Evolutionary conservation across 805 yeast genomes (phyloP).

Genomic region (Alloascoidea africana): DNA sequence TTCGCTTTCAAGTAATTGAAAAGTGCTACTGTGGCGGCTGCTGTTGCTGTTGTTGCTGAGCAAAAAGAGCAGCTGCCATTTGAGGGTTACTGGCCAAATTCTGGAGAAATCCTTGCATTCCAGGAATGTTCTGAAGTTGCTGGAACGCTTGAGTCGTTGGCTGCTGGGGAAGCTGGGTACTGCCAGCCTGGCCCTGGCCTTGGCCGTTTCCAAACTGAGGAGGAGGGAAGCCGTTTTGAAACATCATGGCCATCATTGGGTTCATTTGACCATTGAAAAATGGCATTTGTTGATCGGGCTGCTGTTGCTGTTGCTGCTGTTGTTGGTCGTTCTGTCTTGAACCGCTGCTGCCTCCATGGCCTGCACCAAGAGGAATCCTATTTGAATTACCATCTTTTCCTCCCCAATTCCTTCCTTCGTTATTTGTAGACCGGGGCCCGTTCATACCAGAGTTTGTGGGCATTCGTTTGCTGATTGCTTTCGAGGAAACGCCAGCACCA

Average conservation of each 20-base stretch:
- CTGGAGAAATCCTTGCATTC: conserved; percentile 1
- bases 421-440: conserved; percentile 61
- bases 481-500: conserved; percentile 86
- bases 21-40: conserved; percentile 3
- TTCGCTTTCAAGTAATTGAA: no score
- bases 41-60: conserved; percentile 11
- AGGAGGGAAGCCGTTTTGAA: not conserved
- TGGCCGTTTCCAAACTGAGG: no score
- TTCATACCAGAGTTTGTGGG: conserved; percentile 78
- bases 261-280: not conserved
- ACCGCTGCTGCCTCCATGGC: conserved; percentile 1
- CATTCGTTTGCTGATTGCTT: conserved; percentile 83
- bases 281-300: conserved; percentile 4
- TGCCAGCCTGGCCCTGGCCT: not conserved
- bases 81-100: conserved; percentile 6
- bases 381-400: conserved; percentile 4
- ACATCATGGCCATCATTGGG: not conserved
- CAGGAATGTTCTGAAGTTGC: not conserved
- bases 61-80: conserved; percentile 8
- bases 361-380: conserved; percentile 4
- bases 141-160: not conserved
- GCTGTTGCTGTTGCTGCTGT: conserved; percentile 6
- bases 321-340: conserved; percentile 3
- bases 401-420: conserved; percentile 5
- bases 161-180: not conserved